Base-by-base conservation (phyloP, 2,329 filamentous ascomycete species). In the Tricladium varicosporioides region DNA sequence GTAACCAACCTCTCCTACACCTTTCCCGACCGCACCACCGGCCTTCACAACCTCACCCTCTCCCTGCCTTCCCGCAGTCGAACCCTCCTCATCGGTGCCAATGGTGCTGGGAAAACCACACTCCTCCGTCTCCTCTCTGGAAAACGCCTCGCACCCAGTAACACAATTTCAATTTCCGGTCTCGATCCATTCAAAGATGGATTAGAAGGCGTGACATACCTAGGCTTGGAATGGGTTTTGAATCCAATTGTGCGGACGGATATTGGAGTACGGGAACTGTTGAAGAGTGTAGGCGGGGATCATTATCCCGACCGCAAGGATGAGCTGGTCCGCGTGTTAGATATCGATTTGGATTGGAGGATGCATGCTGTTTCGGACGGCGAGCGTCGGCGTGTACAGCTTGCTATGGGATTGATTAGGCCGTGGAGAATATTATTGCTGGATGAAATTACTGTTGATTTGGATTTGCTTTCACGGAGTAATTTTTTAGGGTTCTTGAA, bases 331-430 rank as follows among this genome's bases (percentile, higher is more conserved):
- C 73, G 75, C 1, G 93, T 99, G 61, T 83, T 99, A 36, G 94
- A 99, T 72, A 92, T 99, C 63, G 94, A 99, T 76, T 79, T 90
- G 13, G 77, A 80, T 59, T 99, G 94, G 94, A 89, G 92, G 67
- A 94, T 99, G 89, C 92, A 97, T 72, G 90, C 92, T 48, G 93
- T 99, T 5, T 91, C 86, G 1, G 94, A 99, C 69, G 94, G 94
- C 51, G 94, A 99, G 78, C 78, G 94, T 14, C 81, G 94, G 14
- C 82, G 94, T 15, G 94, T 99, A 5, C 94, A 99, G 77, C 80
- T 99, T 7, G 92, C 92, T 60, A 99, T 99, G 94, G 94, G 94
- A 0, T 78, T 99, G 8, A 75, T 99, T 46, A 81, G 93, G 2
- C 94, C 94, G 0, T 99, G 94, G 94, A 86, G 85, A 10, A 88